A percentile compares a stretch with the other conserved stretches of the same genome.
These are phyloP conservation scores for Sextonia rubra DNA, from an alignment of 164 flowering plant species.

Conservation along the genomic window DNA sequence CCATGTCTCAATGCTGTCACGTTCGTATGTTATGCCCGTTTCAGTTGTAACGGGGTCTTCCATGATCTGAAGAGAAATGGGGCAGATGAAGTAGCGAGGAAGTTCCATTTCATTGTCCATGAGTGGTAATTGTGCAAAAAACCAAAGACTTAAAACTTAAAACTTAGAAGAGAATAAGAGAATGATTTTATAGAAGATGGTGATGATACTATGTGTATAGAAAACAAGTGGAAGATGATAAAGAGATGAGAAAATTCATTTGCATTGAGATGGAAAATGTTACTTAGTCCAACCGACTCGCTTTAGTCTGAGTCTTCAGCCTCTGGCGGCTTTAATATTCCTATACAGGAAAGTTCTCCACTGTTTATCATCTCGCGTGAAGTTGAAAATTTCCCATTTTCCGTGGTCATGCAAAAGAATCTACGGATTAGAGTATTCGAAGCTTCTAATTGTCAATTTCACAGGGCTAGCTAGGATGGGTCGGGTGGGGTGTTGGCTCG, in stretches of 20 bases:
- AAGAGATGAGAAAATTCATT: background rate
- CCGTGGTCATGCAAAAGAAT: too few relatives aligned
- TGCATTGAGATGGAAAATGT: background rate
- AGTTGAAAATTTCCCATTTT: background rate
- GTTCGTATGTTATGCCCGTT: constrained; percentile 73
- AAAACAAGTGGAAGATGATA: background rate
- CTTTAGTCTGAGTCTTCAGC: too few relatives aligned
- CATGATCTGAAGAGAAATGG: constrained; percentile 73
- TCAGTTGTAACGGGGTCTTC: constrained; percentile 57
- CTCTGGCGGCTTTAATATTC: background rate
- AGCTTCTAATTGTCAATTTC: too few relatives aligned
- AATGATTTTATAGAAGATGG: background rate
- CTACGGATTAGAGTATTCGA: too few relatives aligned
- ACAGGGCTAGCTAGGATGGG: too few relatives aligned
- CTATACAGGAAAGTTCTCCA: background rate
- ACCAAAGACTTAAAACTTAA: background rate
- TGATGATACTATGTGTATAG: background rate
- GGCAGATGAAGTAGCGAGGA: constrained; percentile 61
- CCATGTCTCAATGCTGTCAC: constrained; percentile 66
- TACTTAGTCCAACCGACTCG: background rate
- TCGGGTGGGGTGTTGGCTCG: too few relatives aligned
- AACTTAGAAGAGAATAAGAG: background rate
- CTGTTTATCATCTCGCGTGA: background rate
- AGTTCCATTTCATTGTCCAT: constrained; percentile 29
- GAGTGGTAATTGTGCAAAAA: constrained; percentile 12